phyloP scores from a whole-genome alignment of 352 stramenopile genomes.

The Globisporangium radiosum region DNA sequence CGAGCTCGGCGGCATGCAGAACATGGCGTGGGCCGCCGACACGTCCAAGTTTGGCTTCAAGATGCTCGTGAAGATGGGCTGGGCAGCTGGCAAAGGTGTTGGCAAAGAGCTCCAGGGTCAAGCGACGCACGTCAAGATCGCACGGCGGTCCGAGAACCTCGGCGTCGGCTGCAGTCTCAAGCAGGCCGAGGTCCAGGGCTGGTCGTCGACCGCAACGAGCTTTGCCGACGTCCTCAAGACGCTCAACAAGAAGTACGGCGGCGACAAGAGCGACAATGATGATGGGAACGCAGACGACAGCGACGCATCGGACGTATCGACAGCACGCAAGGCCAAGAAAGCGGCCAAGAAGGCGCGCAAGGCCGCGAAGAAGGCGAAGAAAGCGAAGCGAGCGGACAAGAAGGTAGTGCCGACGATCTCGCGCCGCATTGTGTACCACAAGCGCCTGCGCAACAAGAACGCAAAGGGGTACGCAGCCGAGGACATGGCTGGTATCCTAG shows the following conservation, averaged over 20 bases:
- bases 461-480: conserved; percentile 71
- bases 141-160: conserved; percentile 83
- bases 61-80: conserved; percentile 96
- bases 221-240: conserved; percentile 83
- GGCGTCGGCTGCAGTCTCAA: conserved; percentile 90
- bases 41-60: conserved; percentile 92
- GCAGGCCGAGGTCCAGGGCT: conserved; percentile 83
- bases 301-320: conserved; percentile 23
- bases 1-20: conserved; percentile 77
- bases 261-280: conserved; percentile 29
- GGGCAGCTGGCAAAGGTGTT: conserved; percentile 89
- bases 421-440: conserved; percentile 71
- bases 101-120: conserved; percentile 91
- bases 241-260: conserved; percentile 79
- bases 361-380: conserved; percentile 42
- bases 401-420: conserved; percentile 49
- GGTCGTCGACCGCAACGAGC: conserved; percentile 67
- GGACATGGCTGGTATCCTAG: conserved; percentile 85
- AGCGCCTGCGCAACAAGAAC: conserved; percentile 84
- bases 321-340: conserved; percentile 39
- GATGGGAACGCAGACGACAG: conserved; percentile 19
- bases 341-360: conserved; percentile 53
- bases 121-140: conserved; percentile 82
- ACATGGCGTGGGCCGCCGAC: conserved; percentile 85
- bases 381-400: conserved; percentile 46